phyloP scores from a whole-genome alignment of 495 filamentous ascomycete species.

The Collariella sp. region DNA sequence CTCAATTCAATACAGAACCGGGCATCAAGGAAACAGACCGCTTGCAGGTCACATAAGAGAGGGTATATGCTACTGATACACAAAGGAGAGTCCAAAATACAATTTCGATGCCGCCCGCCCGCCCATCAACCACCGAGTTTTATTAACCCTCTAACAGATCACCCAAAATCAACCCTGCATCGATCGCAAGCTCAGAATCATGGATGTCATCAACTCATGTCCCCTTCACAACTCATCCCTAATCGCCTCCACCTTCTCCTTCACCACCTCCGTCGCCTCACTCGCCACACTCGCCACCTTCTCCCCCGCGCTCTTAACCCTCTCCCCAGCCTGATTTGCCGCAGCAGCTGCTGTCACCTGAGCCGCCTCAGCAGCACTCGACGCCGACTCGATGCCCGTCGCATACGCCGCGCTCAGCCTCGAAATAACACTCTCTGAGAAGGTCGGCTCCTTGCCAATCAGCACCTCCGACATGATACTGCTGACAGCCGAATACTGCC shows the following conservation, averaged over 20 bases:
- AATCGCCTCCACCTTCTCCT: constrained; percentile 28
- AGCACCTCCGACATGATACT: constrained; percentile 70
- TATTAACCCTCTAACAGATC: not conserved
- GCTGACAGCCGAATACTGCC: constrained; percentile 62
- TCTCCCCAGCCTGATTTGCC: constrained; percentile 17
- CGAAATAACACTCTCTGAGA: constrained; percentile 70
- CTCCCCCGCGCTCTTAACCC: constrained; percentile 25
- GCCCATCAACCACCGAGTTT: not conserved
- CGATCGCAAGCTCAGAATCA: constrained; percentile 3
- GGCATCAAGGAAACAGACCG: not conserved
- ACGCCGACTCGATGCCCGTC: constrained; percentile 24
- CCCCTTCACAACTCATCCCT: constrained; percentile 51
- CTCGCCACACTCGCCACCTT: constrained; percentile 30
- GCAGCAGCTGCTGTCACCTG: constrained; percentile 22
- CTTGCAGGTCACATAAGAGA: not conserved
- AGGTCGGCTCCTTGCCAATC: constrained; percentile 67
- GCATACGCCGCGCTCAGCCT: constrained; percentile 56
- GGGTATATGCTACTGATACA: constrained; percentile 7
- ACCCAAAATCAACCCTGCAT: not conserved
- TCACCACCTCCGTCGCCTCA: constrained; percentile 39
- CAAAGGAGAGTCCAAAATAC: constrained; percentile 7
- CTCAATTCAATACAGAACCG: no score
- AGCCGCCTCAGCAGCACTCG: constrained; percentile 30
- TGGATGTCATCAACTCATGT: constrained; percentile 11
- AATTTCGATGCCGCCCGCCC: not conserved